phyloP scores from a whole-genome alignment of 1,284 basidiomycete species.

The Phellopilus nigrolimitatus region DNA sequence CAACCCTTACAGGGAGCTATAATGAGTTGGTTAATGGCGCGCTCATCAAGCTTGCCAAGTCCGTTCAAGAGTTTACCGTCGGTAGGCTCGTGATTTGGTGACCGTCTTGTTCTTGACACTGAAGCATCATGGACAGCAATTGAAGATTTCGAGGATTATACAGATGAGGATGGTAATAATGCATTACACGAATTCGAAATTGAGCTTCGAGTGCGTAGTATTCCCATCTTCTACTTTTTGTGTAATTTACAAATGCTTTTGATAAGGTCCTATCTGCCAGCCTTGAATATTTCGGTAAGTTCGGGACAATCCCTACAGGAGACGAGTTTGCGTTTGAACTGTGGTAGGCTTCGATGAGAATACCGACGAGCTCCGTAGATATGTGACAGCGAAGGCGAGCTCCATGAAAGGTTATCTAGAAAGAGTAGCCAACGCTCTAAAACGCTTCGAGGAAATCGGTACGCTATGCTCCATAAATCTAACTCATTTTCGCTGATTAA shows the following conservation, averaged over 20 bases:
- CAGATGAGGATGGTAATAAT: constrained; percentile 12
- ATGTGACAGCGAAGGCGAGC: constrained; percentile 13
- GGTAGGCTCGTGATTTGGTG: neutral
- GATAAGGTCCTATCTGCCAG: constrained; percentile 11
- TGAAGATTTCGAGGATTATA: constrained; percentile 18
- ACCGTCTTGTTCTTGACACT: neutral
- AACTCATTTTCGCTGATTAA: neutral
- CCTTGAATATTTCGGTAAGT: constrained; percentile 16
- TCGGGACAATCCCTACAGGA: neutral
- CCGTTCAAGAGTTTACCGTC: constrained; percentile 11
- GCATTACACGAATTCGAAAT: constrained; percentile 10
- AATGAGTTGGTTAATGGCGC: constrained; percentile 2
- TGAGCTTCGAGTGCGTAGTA: constrained; percentile 10
- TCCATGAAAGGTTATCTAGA: constrained; percentile 8
- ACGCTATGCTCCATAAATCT: neutral
- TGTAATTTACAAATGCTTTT: neutral
- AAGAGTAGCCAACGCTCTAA: constrained; percentile 6
- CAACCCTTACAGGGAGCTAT: constrained; percentile 4
- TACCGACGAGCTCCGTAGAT: constrained; percentile 14
- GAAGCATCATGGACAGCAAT: neutral
- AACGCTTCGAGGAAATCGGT: constrained; percentile 15
- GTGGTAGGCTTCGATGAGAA: constrained; percentile 12
- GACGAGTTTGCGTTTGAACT: neutral
- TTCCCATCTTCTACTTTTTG: neutral
- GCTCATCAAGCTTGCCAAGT: constrained; percentile 7